A percentile compares a stretch with the other conserved stretches of the same genome.
These are phyloP conservation scores for Trichoderma harzianum DNA, from an alignment of 2,329 filamentous ascomycete species.

Conservation along the genomic window DNA sequence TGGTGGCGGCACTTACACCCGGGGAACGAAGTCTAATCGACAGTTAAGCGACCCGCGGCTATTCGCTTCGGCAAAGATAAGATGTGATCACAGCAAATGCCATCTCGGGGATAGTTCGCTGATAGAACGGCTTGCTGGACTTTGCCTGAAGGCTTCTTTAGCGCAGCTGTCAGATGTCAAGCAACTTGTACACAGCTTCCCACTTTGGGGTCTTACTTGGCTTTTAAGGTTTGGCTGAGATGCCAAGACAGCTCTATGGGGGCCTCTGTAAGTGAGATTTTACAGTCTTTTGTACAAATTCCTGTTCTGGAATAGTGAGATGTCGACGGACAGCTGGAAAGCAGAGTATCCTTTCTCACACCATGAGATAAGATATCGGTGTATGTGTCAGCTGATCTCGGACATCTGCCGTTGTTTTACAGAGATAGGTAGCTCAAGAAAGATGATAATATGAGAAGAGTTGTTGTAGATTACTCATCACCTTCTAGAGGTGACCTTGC, in stretches of 20 bases:
- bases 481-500: not conserved
- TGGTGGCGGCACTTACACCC: not conserved
- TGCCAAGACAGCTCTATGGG: not conserved
- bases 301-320: not conserved
- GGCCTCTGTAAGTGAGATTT: not conserved
- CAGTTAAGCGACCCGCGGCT: slow-evolving; percentile 8
- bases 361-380: not conserved
- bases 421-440: accelerated
- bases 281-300: not conserved
- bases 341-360: not conserved
- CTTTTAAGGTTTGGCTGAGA: not conserved
- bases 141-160: not conserved
- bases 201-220: not conserved
- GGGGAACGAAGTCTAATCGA: not conserved
- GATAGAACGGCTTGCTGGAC: not conserved
- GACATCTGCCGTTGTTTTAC: not conserved
- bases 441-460: not conserved
- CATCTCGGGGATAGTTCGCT: not conserved
- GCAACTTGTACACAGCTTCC: not conserved
- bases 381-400: not conserved
- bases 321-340: not conserved
- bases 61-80: not conserved
- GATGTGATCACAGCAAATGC: not conserved
- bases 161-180: not conserved
- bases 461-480: not conserved